phyloP scores from a whole-genome alignment of 768 basidiomycete species.

The Kwoniella sp. region DNA sequence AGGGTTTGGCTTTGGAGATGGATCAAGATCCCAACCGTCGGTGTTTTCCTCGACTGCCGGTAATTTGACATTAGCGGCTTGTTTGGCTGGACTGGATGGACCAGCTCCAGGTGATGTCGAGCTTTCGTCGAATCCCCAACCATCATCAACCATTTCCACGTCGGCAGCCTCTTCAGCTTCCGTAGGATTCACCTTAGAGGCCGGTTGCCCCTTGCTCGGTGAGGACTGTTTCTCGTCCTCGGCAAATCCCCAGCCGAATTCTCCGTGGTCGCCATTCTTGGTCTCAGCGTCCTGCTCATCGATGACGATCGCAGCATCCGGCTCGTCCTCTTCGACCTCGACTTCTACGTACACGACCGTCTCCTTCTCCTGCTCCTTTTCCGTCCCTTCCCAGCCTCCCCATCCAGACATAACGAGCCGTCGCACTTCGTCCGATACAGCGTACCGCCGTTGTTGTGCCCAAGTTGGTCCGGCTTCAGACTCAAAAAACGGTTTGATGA shows the following conservation, averaged over 20 bases:
- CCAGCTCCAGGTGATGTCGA: conserved; percentile 5
- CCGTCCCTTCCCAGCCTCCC: conserved; percentile 43
- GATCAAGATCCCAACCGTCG: conserved; percentile 67
- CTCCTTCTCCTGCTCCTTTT: conserved; percentile 35
- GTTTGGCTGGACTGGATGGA: conserved; percentile 14
- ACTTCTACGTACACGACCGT: conserved; percentile 38
- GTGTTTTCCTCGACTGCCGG: conserved; percentile 25
- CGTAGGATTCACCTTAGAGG: not conserved
- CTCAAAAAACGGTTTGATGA: conserved; percentile 71
- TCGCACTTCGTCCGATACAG: conserved; percentile 69
- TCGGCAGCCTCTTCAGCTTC: conserved; percentile 22
- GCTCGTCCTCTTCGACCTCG: conserved; percentile 38
- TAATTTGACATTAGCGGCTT: conserved; percentile 11
- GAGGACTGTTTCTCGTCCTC: not conserved
- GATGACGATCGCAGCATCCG: conserved; percentile 3
- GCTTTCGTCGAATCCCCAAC: conserved; percentile 62
- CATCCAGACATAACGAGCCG: conserved; percentile 60
- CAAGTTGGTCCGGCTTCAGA: conserved; percentile 69
- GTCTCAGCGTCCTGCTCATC: not conserved
- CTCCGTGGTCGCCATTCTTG: conserved; percentile 34
- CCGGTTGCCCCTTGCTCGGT: not conserved
- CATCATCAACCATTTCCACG: conserved; percentile 51
- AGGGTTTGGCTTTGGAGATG: conserved; percentile 29
- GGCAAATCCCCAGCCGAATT: conserved; percentile 48
- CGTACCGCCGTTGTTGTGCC: conserved; percentile 71